These are phyloP conservation scores for Cardamine resedifolia DNA, from an alignment of 345 rosid species.

Conservation along the genomic window DNA sequence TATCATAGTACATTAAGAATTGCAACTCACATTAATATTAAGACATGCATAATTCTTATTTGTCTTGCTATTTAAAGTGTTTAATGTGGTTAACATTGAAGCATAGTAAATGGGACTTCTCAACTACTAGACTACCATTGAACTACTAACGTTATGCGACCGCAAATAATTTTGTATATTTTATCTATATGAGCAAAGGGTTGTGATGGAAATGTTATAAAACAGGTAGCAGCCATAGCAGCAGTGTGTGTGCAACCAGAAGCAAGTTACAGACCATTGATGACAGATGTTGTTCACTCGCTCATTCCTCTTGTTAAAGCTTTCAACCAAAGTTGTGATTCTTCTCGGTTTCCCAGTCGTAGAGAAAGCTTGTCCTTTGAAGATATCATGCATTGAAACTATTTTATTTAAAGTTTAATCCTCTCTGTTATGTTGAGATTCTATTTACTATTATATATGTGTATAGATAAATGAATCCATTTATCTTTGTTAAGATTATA, in stretches of 20 bases:
- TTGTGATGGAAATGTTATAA: slow-evolving; percentile 1
- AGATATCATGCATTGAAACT: not conserved
- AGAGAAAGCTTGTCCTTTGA: slow-evolving; percentile 28
- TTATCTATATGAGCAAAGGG: not conserved
- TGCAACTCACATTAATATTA: not conserved
- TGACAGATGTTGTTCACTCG: slow-evolving; percentile 97
- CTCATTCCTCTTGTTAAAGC: slow-evolving; percentile 74
- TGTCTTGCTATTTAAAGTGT: not conserved
- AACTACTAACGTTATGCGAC: not conserved
- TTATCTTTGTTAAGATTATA: not conserved
- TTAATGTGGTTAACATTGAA: not conserved
- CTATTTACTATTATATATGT: not conserved
- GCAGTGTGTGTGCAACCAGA: slow-evolving; percentile 89
- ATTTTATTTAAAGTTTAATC: not conserved
- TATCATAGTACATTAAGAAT: not conserved
- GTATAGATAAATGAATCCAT: not conserved
- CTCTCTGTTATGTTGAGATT: not conserved
- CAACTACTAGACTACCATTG: not conserved
- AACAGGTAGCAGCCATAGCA: slow-evolving; percentile 89
- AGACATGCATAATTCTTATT: not conserved
- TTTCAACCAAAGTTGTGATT: slow-evolving; percentile 35
- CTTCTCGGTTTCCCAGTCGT: slow-evolving; percentile 33
- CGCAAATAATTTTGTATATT: not conserved
- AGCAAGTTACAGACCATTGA: slow-evolving; percentile 86
- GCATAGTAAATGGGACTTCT: not conserved